A percentile compares a stretch with the other conserved stretches of the same genome.
These are phyloP conservation scores for Oenanthe sinensis DNA, from an alignment of 129 eudicot species.

Conservation along the genomic window DNA sequence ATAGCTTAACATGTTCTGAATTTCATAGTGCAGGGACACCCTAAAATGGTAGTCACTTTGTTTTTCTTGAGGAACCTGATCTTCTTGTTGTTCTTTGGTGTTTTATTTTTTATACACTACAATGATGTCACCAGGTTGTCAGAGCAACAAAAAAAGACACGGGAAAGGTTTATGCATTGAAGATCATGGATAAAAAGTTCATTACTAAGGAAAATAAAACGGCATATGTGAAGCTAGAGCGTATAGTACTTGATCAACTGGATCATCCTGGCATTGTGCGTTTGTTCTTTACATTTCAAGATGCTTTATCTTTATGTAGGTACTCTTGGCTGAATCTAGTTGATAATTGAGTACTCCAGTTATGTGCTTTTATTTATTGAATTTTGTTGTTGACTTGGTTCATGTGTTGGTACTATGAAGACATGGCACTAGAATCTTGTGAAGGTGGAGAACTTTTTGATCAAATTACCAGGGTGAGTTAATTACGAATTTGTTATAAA, in stretches of 20 bases:
- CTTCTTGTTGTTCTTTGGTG: neutral
- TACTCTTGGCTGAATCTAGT: slow-evolving; percentile 20
- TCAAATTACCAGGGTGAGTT: slow-evolving; percentile 91
- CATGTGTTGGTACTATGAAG: slow-evolving; percentile 29
- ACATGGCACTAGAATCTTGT: slow-evolving; percentile 99
- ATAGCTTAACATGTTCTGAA: neutral
- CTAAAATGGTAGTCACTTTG: neutral
- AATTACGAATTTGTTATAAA: neutral
- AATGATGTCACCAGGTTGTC: slow-evolving; percentile 55
- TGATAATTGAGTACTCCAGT: neutral
- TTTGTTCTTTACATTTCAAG: slow-evolving; percentile 87
- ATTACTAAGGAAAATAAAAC: slow-evolving; percentile 97
- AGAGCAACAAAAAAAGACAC: slow-evolving; percentile 94
- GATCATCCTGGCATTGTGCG: slow-evolving; percentile 95
- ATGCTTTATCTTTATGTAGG: slow-evolving; percentile 83
- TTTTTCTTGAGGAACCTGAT: neutral
- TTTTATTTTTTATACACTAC: neutral
- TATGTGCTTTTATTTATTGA: slow-evolving; percentile 1
- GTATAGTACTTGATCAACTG: slow-evolving; percentile 92
- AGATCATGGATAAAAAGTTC: slow-evolving; percentile 98
- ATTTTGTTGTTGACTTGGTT: slow-evolving; percentile 16
- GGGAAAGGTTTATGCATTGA: slow-evolving; percentile 76
- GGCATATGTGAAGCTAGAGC: slow-evolving; percentile 92
- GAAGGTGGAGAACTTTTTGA: slow-evolving; percentile 99
- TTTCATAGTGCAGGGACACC: neutral